Evolutionary conservation across 176 grass and related monocot genomes (phyloP), one percentile per base, ranked within the genome.

Genomic region (Eleusine indica): DNA sequence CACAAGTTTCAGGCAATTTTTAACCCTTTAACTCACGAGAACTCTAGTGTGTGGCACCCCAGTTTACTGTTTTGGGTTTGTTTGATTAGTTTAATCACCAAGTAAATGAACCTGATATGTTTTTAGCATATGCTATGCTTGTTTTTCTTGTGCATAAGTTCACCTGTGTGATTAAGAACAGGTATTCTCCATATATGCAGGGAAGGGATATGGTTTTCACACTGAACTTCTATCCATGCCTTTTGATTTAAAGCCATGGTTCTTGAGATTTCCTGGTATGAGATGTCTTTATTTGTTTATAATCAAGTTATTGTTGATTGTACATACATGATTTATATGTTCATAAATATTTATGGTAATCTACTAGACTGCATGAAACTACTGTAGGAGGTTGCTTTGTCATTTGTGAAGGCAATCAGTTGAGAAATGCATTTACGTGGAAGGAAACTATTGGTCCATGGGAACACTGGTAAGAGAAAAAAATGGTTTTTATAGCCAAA

Each of bases 401-500:
- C 25, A 25, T 25, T 25, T 25, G 25, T 32, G 96, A 98, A 90
- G 96, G 93, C 9, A 87, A 84, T 3, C 93, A 93, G 91, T 72
- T 98, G 81, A 85, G 96, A 78, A 98, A 98, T 67, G 96, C 96
- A 70, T 98, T 98, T 79, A 91, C 93, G 77, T 98, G 93, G 96
- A 95, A 73, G 41, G 91, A 90, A 66, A 74, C 96, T 42, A 88
- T 98, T 72, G 96, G 96, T 68, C 93, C 93, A 70, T 98, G 96
- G 96, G 96, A 98, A 87, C 25, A 25, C 25, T 25, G 25, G 25
- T 25, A 25, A 25, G 25, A 25, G 25, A 25, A 25, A 25, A 25
- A 25, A 25, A 25, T 25, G 25, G 25, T 25, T 25, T 0, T 25
- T 25, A 25, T 25, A 25, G 25, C 25, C 25, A 25, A 25, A 25